Base-by-base conservation (phyloP, 306 rosid species). In the Ammopiptanthus mongolicus region DNA sequence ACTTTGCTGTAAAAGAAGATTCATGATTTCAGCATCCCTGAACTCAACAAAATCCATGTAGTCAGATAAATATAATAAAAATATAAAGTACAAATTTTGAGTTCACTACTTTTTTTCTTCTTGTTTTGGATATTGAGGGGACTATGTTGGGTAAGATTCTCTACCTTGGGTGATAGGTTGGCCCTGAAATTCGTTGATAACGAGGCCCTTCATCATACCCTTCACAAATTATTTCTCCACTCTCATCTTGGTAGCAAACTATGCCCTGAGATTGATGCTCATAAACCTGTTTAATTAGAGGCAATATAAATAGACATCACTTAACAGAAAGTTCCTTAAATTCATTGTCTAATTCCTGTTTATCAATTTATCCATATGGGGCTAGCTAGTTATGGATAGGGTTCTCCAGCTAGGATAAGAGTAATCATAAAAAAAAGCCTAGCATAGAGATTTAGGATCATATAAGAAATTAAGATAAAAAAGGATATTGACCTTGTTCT, bases 121-220 rank as follows among this genome's bases (percentile, higher is more conserved):
- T 21, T 34, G 36, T 21, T 29, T 37, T 3, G 21, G 21, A 57
- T 28, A n/a, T n/a, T n/a, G 74, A 28, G 4, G 39, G 37, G 50
- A 11, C 46, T 15, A 34, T 15, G 9, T 44, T 28, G 59, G 57
- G 6, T 15, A 41, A 37, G 22, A 36, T 18, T 33, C 23, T 66
- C 23, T 71, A 91, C 97, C 92, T 89, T 72, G 81, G 37, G 8
- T 74, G 83, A 66, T 66, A 69, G 58, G 69, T 25, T 78, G 86
- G 77, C 53, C 68, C 84, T 23, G 90, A 83, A 69, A 79, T 64
- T 71, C 55, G 88, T 68, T 86, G 87, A 79, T 84, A 85, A 37
- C 89, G 85, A 82, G 97, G 97, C 23, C 95, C 96, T 76, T 95
- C 99, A 74, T 91, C 97, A 29, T 74, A 88, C n/a, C 93, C 99